Evolutionary conservation across 2,329 filamentous ascomycete genomes (phyloP).

Genomic region (Lachnellula occidentalis): DNA sequence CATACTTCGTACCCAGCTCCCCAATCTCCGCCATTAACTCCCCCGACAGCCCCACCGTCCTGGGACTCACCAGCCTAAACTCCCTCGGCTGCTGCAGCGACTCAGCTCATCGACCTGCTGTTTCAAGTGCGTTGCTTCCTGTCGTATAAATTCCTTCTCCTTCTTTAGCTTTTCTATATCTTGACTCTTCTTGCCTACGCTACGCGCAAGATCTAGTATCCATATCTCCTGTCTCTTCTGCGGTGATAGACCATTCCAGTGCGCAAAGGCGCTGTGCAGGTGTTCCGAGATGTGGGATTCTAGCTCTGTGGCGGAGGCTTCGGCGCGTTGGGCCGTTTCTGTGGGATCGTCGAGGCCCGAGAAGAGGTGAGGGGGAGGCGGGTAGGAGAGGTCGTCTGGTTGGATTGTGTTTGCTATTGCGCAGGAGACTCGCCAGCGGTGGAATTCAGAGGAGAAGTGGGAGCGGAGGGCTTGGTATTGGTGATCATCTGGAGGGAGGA

Average conservation of each 20-base stretch:
- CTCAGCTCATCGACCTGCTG: slow-evolving; percentile 55
- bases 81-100: slow-evolving; percentile 55
- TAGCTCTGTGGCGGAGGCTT: slow-evolving; percentile 40
- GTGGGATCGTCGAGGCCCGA: slow-evolving; percentile 29
- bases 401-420: slow-evolving; percentile 44
- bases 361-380: slow-evolving; percentile 34
- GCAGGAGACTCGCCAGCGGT: slow-evolving; percentile 54
- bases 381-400: slow-evolving; percentile 45
- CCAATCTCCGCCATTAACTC: slow-evolving; percentile 43
- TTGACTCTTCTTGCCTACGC: slow-evolving; percentile 50
- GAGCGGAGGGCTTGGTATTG: slow-evolving; percentile 68
- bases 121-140: slow-evolving; percentile 53
- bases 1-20: slow-evolving; percentile 39
- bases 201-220: slow-evolving; percentile 56
- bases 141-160: slow-evolving; percentile 37
- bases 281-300: slow-evolving; percentile 69
- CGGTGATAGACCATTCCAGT: slow-evolving; percentile 63
- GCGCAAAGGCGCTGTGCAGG: slow-evolving; percentile 67
- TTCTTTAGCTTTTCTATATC: slow-evolving; percentile 46
- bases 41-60: slow-evolving; percentile 47
- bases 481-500: slow-evolving; percentile 65
- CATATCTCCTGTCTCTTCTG: slow-evolving; percentile 55
- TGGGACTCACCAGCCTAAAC: slow-evolving; percentile 48
- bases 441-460: slow-evolving; percentile 63
- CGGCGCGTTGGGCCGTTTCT: slow-evolving; percentile 31